These are phyloP conservation scores for Termitomyces sp. DNA, from an alignment of 768 basidiomycete genomes.

Conservation along the genomic window DNA sequence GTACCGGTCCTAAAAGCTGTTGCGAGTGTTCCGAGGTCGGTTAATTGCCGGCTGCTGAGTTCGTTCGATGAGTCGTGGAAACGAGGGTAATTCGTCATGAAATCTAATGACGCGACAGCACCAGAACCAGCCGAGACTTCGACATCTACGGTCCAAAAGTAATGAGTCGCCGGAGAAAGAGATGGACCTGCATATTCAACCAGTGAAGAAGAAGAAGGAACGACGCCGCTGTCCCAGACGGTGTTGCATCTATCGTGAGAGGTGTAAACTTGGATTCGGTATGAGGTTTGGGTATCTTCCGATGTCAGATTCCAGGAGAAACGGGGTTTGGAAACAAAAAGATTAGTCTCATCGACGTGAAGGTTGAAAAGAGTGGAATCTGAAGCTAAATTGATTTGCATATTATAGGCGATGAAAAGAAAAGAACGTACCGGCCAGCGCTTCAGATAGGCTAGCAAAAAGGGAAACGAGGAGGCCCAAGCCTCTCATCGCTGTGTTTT, in stretches of 20 bases:
- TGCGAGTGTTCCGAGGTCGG: constrained; percentile 4
- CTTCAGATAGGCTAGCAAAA: constrained; percentile 5
- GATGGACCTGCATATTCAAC: constrained; percentile 6
- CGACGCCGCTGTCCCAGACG: constrained; percentile 5
- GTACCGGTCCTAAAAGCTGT: constrained; percentile 2
- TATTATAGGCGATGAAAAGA: neutral
- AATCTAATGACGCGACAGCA: neutral
- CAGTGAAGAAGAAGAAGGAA: constrained; percentile 4
- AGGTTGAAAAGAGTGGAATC: constrained; percentile 12
- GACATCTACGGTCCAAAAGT: constrained; percentile 3
- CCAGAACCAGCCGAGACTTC: neutral
- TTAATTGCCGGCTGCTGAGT: constrained; percentile 1
- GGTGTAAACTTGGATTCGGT: constrained; percentile 1
- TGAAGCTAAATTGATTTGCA: neutral
- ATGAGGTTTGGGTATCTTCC: constrained; percentile 5
- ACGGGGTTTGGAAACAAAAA: constrained; percentile 3
- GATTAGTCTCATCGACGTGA: constrained; percentile 5
- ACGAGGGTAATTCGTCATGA: neutral
- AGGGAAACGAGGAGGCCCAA: constrained; percentile 7
- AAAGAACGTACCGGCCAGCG: constrained; percentile 9
- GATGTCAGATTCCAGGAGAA: constrained; percentile 2
- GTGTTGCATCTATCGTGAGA: neutral
- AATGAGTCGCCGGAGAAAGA: neutral
- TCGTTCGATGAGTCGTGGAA: neutral
- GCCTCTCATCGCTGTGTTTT: constrained; percentile 6